Evolutionary conservation across 2,329 filamentous ascomycete species (phyloP).

Genomic region (Ascocoryne sarcoides): DNA sequence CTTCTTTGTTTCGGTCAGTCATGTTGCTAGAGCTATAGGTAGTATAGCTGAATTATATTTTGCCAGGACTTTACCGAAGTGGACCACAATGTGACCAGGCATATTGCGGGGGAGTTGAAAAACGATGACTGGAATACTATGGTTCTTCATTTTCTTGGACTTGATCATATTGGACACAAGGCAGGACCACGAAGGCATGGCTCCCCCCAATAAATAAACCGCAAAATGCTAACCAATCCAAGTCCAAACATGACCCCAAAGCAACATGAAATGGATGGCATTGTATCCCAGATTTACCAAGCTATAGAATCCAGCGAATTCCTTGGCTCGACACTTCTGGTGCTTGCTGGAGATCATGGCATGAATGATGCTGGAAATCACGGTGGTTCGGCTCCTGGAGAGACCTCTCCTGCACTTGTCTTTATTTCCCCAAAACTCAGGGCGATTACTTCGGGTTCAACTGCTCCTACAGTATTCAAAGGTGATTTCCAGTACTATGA

Average conservation of each 20-base stretch:
- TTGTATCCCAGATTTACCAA: constrained; percentile 67
- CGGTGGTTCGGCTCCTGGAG: constrained; percentile 84
- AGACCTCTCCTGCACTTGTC: constrained; percentile 86
- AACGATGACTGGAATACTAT: constrained; percentile 83
- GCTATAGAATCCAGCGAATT: constrained; percentile 64
- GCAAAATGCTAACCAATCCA: constrained; percentile 12
- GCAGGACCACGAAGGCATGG: constrained; percentile 71
- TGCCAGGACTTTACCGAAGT: constrained; percentile 90
- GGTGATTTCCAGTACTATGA: constrained; percentile 78
- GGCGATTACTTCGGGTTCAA: constrained; percentile 36
- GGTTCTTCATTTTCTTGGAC: constrained; percentile 88
- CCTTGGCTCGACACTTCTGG: constrained; percentile 68
- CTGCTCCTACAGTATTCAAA: constrained; percentile 48
- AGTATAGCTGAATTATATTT: constrained; percentile 21
- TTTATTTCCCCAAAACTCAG: constrained; percentile 83
- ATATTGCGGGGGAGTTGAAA: constrained; percentile 67
- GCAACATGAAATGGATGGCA: constrained; percentile 84
- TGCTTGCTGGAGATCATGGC: constrained; percentile 91
- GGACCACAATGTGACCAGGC: constrained; percentile 91
- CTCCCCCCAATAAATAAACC: not conserved
- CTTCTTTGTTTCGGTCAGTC: constrained; percentile 90
- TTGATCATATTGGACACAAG: constrained; percentile 98
- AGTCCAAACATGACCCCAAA: constrained; percentile 90
- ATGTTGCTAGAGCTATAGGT: constrained; percentile 17
- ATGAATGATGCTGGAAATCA: constrained; percentile 99